Conservation (phyloP, 2,329 filamentous ascomycete species). For the Trichoderma hamatum region DNA sequence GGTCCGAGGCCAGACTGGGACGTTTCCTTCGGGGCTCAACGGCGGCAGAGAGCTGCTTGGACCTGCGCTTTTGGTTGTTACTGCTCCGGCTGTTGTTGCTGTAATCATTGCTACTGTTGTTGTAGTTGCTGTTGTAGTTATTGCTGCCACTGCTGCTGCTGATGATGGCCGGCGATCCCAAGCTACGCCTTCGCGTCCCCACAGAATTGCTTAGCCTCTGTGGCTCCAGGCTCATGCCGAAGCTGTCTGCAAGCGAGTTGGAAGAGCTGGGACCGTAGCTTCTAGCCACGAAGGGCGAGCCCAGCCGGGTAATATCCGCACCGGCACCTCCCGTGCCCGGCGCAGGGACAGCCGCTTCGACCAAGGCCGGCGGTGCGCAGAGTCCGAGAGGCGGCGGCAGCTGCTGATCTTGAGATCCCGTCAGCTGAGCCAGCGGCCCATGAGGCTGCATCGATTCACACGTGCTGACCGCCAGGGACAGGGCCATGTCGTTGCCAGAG, state of each 20-base stretch:
- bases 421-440: slow-evolving; percentile 63
- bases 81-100: slow-evolving; percentile 37
- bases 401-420: slow-evolving; percentile 45
- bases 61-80: slow-evolving; percentile 59
- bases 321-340: slow-evolving; percentile 2
- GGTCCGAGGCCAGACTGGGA: slow-evolving; percentile 57
- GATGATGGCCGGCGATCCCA: slow-evolving; percentile 59
- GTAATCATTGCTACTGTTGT: slow-evolving; percentile 43
- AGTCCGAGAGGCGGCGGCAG: slow-evolving; percentile 26
- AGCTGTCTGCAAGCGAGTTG: slow-evolving; percentile 47
- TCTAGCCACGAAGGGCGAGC: slow-evolving; percentile 59
- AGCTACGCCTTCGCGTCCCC: slow-evolving; percentile 52
- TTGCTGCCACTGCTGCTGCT: slow-evolving; percentile 45
- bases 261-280: slow-evolving; percentile 67
- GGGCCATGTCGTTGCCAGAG: slow-evolving; percentile 62
- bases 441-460: slow-evolving; percentile 66
- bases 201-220: slow-evolving; percentile 53
- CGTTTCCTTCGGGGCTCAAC: slow-evolving; percentile 56
- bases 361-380: background rate
- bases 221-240: slow-evolving; percentile 38
- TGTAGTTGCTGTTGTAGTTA: slow-evolving; percentile 44
- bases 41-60: slow-evolving; percentile 48
- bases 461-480: slow-evolving; percentile 65
- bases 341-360: background rate
- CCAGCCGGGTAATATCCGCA: slow-evolving; percentile 42